Percentiles rank a stretch among this genome's conserved stretches.
Evolutionary conservation across 768 basidiomycete genomes (phyloP).

Genomic region (Clitopilus hobsonii): DNA sequence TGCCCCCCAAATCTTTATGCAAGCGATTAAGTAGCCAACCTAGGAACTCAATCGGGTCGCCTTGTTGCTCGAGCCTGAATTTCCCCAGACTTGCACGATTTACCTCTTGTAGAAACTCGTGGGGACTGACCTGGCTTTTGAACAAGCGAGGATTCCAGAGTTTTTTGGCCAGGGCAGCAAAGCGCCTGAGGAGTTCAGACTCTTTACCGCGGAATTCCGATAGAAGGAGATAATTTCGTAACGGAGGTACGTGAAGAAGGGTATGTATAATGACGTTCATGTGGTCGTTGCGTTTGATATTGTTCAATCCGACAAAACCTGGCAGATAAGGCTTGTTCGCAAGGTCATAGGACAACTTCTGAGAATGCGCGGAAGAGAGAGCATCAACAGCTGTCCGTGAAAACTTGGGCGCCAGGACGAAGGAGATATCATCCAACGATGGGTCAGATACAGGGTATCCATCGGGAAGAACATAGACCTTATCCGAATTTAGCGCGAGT

Average conservation of each 20-base stretch:
- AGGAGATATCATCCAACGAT: conserved; percentile 91
- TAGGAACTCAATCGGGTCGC: conserved; percentile 94
- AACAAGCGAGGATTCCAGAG: conserved; percentile 95
- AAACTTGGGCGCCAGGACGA: conserved; percentile 87
- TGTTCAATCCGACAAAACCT: conserved; percentile 95
- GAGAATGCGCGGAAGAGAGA: conserved; percentile 56
- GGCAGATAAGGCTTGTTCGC: conserved; percentile 77
- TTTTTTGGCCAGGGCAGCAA: conserved; percentile 85
- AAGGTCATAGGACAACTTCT: conserved; percentile 84
- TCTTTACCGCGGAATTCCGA: conserved; percentile 70
- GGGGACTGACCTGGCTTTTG: conserved; percentile 98
- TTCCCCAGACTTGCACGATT: conserved; percentile 83
- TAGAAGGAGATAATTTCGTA: conserved; percentile 84
- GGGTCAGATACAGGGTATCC: conserved; percentile 96
- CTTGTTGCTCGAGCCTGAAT: conserved; percentile 90
- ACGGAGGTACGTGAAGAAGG: conserved; percentile 83
- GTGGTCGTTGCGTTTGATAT: conserved; percentile 96
- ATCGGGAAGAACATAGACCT: conserved; percentile 98
- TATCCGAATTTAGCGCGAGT: conserved; percentile 11
- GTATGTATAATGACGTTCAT: conserved; percentile 97
- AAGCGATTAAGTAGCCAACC: conserved; percentile 93
- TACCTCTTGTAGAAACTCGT: conserved; percentile 97
- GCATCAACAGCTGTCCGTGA: conserved; percentile 49
- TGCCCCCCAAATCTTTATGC: conserved; percentile 92
- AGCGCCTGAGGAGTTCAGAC: conserved; percentile 83